Percentiles rank a stretch among this genome's conserved stretches.
Evolutionary conservation across 495 filamentous ascomycete genomes (phyloP).

Genomic region (Neurospora sp.): DNA sequence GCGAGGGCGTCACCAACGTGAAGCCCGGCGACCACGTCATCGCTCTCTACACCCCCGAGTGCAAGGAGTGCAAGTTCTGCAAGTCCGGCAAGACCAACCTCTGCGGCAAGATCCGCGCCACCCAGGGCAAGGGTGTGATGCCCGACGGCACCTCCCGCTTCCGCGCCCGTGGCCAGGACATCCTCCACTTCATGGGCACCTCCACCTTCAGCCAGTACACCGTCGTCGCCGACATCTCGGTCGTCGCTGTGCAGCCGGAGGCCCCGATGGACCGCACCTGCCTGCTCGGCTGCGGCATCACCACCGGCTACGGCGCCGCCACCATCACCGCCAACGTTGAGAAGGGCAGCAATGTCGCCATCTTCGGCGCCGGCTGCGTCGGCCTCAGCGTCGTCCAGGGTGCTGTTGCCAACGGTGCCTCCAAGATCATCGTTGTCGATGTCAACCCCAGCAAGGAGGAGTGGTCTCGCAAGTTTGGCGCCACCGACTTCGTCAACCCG

Average conservation of each 20-base stretch:
- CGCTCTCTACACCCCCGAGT: constrained; percentile 97
- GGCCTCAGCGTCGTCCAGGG: constrained; percentile 92
- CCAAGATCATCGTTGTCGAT: constrained; percentile 90
- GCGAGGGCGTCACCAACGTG: constrained; percentile 88
- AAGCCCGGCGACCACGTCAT: constrained; percentile 90
- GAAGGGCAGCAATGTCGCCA: constrained; percentile 77
- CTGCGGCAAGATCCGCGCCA: constrained; percentile 96
- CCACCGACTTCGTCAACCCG: constrained; percentile 95
- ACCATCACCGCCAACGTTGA: constrained; percentile 86
- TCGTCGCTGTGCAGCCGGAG: constrained; percentile 81
- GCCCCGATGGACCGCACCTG: constrained; percentile 96
- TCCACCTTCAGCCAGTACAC: constrained; percentile 99
- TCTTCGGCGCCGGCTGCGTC: constrained; percentile 95
- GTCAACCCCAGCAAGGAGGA: constrained; percentile 86
- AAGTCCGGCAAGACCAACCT: constrained; percentile 98
- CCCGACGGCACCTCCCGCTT: constrained; percentile 95
- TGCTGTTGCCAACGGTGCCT: constrained; percentile 75
- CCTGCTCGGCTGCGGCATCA: constrained; percentile 94
- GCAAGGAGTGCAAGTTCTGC: constrained; percentile 98
- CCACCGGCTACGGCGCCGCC: constrained; percentile 94
- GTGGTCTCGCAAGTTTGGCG: constrained; percentile 89
- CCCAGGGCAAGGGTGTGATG: constrained; percentile 93
- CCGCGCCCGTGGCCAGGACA: constrained; percentile 81
- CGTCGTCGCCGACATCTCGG: constrained; percentile 96
- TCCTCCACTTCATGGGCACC: constrained; percentile 98